phyloP scores from a whole-genome alignment of 148 eudicot genomes.

The Chenopodium berlandieri region DNA sequence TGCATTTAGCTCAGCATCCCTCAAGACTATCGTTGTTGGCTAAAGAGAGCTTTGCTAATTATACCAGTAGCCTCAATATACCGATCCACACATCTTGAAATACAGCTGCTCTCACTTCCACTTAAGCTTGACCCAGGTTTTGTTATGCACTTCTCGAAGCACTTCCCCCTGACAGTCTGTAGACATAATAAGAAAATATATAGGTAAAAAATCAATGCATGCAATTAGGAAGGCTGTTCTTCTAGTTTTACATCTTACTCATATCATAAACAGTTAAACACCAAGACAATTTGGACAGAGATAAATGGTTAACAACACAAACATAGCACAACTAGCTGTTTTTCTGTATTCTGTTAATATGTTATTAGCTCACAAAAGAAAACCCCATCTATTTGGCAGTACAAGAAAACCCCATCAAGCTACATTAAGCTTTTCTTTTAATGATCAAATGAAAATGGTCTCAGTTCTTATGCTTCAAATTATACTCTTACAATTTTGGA shows the following conservation, averaged over 20 bases:
- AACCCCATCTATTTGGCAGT: background rate
- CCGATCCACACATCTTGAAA: constrained; percentile 87
- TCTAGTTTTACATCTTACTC: background rate
- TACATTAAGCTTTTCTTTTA: background rate
- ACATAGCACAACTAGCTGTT: background rate
- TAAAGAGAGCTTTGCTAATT: constrained; percentile 60
- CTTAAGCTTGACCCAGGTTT: constrained; percentile 85
- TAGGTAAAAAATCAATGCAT: background rate
- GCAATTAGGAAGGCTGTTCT: background rate
- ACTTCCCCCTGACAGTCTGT: constrained; percentile 80
- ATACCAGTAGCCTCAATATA: constrained; percentile 90
- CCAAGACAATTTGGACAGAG: background rate
- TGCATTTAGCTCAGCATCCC: background rate
- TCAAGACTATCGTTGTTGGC: constrained; percentile 15
- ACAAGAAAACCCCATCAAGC: background rate
- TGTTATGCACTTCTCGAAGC: constrained; percentile 83
- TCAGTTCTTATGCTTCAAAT: background rate
- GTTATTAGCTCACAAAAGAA: background rate
- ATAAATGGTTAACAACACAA: background rate
- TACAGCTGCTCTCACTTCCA: constrained; percentile 78
- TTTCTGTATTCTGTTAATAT: background rate
- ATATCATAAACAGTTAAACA: background rate
- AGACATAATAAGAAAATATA: background rate
- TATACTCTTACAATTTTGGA: background rate
- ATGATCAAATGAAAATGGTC: background rate